Conservation (phyloP, 768 basidiomycete genomes). For the Trametes punicea region DNA sequence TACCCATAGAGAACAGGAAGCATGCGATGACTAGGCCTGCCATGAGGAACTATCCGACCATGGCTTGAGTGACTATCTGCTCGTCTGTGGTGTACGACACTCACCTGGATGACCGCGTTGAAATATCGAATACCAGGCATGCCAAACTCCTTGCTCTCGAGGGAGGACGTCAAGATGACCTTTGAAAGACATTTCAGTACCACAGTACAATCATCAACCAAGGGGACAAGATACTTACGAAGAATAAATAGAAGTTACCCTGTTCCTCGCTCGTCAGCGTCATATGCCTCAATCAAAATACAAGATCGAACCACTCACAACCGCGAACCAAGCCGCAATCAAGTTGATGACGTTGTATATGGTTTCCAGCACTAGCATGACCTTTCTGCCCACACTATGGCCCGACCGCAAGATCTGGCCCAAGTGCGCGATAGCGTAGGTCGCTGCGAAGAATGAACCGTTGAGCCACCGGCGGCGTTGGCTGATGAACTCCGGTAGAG, state of each 20-base stretch:
- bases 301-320: conserved; percentile 49
- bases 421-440: conserved; percentile 88
- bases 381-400: conserved; percentile 75
- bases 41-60: conserved; percentile 62
- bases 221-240: conserved; percentile 48
- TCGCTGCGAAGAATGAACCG: conserved; percentile 92
- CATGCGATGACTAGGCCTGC: conserved; percentile 82
- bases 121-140: conserved; percentile 64
- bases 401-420: conserved; percentile 78
- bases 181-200: conserved; percentile 26
- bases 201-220: background rate
- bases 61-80: background rate
- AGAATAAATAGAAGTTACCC: conserved; percentile 96
- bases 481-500: conserved; percentile 88
- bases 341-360: conserved; percentile 86
- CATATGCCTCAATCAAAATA: background rate
- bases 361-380: conserved; percentile 72
- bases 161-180: conserved; percentile 85
- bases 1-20: conserved; percentile 95
- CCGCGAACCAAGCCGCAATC: conserved; percentile 90
- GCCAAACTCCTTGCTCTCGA: conserved; percentile 71
- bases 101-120: conserved; percentile 73
- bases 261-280: conserved; percentile 28
- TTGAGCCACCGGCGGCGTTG: conserved; percentile 89
- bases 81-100: background rate